These are phyloP conservation scores for Apiospora hydei DNA, from an alignment of 2,329 filamentous ascomycete species.

Conservation along the genomic window DNA sequence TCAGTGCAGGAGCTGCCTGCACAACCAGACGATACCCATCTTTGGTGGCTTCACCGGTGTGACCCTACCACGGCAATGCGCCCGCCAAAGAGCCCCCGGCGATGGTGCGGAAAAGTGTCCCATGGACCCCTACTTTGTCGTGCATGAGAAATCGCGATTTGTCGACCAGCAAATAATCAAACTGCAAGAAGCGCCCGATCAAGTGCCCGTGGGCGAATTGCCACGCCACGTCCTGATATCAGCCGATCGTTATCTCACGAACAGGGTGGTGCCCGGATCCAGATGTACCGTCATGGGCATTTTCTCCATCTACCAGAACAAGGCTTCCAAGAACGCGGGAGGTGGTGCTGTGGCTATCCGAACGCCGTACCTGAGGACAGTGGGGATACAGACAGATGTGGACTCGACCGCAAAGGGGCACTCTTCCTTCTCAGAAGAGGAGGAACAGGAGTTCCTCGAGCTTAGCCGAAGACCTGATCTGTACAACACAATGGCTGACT, in stretches of 20 bases:
- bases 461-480: conserved; percentile 89
- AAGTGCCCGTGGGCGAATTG: conserved; percentile 95
- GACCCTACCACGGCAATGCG: conserved; percentile 82
- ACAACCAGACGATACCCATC: conserved; percentile 74
- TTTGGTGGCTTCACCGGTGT: conserved; percentile 88
- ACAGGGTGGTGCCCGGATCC: conserved; percentile 93
- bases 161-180: conserved; percentile 99
- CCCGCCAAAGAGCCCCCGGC: conserved; percentile 65
- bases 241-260: conserved; percentile 94
- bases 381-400: conserved; percentile 89
- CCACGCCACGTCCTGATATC: conserved; percentile 94
- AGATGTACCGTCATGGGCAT: conserved; percentile 96
- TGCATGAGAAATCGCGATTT: conserved; percentile 92
- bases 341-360: conserved; percentile 90
- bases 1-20: conserved; percentile 85
- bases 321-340: conserved; percentile 79
- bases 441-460: conserved; percentile 95
- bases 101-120: conserved; percentile 81
- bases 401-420: conserved; percentile 89
- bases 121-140: conserved; percentile 92
- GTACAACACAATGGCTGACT: conserved; percentile 89
- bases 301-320: conserved; percentile 97
- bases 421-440: conserved; percentile 87
- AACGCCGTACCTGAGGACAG: conserved; percentile 91
- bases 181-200: conserved; percentile 94